Evolutionary conservation across 495 filamentous ascomycete species (phyloP), one percentile per base, ranked within the genome.

Genomic region (Penicillium goetzii): DNA sequence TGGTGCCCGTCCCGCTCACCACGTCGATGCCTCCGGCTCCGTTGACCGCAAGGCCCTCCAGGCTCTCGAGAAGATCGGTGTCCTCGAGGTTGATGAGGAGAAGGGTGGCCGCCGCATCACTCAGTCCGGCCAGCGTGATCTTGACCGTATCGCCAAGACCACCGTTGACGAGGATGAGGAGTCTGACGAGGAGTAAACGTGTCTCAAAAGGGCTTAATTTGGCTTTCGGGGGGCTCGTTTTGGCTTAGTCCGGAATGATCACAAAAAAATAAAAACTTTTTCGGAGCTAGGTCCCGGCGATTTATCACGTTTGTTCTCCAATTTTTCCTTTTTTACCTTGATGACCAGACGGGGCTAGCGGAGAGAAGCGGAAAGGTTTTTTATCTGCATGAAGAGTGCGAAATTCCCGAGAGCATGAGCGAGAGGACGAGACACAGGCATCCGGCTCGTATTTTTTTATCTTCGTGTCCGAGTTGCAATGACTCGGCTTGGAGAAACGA

Each of bases 91-190:
- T 74, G 92, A 97, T 76, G 93, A 96, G 86, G 94, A 97, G 57
- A 95, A 94, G 86, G 95, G 95, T 83, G 95, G 95, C 70, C 90
- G 95, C 71, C 86, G 95, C 71, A 98, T 98, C 79, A 97, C 95
- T 71, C 92, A 98, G 85, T 85, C 86, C 74, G 95, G 95, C 68
- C 95, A 97, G 86, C 91, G 95, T 79, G 95, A 99, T 93, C 85
- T 99, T 83, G 95, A 97, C 85, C 93, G 95, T 90, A 82, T 82
- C 66, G 80, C 80, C 73, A 81, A 80, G 78, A 81, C 80, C 74
- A 82, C 80, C 72, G 78, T 81, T 65, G 80, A 81, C 62, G 80
- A 82, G 74, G 80, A 82, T 72, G 78, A 82, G 76, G 78, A 81
- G 73, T 78, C 78, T 58, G 80, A 81, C 67, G 78, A 81, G 54